phyloP scores from a whole-genome alignment of 257 asterid species.

The Nicotiana tabacum region DNA sequence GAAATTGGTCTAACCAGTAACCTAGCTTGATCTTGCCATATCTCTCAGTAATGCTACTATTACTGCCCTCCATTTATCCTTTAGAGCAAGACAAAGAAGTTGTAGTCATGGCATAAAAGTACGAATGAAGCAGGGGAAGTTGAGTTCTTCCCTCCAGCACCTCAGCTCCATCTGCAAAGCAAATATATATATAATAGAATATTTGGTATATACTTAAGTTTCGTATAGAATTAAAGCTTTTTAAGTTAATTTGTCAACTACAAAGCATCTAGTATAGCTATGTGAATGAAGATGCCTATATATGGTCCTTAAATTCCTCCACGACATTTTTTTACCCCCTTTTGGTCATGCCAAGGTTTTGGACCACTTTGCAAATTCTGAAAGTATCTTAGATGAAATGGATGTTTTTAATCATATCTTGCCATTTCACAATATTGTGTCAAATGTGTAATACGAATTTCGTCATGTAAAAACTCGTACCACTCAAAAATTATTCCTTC shows the following conservation, averaged over 20 bases:
- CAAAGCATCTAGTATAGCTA: background rate
- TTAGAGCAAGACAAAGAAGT: slow-evolving; percentile 5
- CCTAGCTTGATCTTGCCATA: slow-evolving; percentile 34
- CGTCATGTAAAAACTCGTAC: background rate
- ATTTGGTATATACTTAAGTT: background rate
- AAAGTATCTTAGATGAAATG: background rate
- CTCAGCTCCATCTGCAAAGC: slow-evolving; percentile 20
- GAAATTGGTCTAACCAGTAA: slow-evolving; percentile 45
- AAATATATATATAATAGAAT: background rate
- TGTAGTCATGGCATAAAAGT: slow-evolving; percentile 18
- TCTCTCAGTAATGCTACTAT: slow-evolving; percentile 14
- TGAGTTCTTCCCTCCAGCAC: slow-evolving; percentile 12
- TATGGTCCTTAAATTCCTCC: background rate
- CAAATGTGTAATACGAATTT: background rate
- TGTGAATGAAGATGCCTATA: background rate
- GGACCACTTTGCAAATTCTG: background rate
- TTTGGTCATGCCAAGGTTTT: background rate
- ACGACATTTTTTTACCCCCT: background rate
- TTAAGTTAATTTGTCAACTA: background rate
- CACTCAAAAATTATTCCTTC: background rate
- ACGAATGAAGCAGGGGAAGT: slow-evolving; percentile 12
- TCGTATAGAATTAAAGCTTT: background rate
- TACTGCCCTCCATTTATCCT: slow-evolving; percentile 29
- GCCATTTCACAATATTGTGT: background rate
- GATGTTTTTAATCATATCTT: background rate